A percentile compares a stretch with the other conserved stretches of the same genome.
Evolutionary conservation across 2,329 filamentous ascomycete genomes (phyloP).

Genomic region (Fusarium robinianum): DNA sequence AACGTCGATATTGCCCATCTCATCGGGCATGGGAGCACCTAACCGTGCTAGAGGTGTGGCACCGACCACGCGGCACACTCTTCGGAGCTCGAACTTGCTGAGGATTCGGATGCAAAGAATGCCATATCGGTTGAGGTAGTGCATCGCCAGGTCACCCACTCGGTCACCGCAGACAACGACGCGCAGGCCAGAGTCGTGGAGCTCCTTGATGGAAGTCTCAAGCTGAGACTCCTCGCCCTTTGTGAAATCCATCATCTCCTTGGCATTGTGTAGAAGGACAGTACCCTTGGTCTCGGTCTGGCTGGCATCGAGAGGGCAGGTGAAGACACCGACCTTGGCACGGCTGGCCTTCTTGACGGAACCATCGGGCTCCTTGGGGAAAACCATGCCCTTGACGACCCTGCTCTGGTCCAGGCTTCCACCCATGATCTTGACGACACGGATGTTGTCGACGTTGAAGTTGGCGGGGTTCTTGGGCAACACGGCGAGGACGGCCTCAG

Average conservation of each 20-base stretch:
- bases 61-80: slow-evolving; percentile 93
- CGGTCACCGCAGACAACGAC: slow-evolving; percentile 91
- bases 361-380: slow-evolving; percentile 92
- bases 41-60: slow-evolving; percentile 95
- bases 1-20: slow-evolving; percentile 93
- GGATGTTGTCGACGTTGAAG: slow-evolving; percentile 99
- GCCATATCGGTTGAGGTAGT: slow-evolving; percentile 97
- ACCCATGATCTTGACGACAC: slow-evolving; percentile 99
- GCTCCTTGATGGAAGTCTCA: slow-evolving; percentile 89
- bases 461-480: slow-evolving; percentile 93
- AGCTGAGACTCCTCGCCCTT: slow-evolving; percentile 95
- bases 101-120: slow-evolving; percentile 96
- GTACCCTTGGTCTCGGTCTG: slow-evolving; percentile 99
- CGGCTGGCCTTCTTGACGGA: slow-evolving; percentile 86
- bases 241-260: slow-evolving; percentile 98
- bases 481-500: slow-evolving; percentile 82
- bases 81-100: slow-evolving; percentile 95
- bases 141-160: slow-evolving; percentile 93
- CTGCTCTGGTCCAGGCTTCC: slow-evolving; percentile 91
- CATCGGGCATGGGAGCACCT: slow-evolving; percentile 98
- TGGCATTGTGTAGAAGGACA: slow-evolving; percentile 91
- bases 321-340: slow-evolving; percentile 96
- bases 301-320: slow-evolving; percentile 91
- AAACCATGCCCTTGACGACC: slow-evolving; percentile 98
- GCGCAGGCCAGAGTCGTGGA: slow-evolving; percentile 89